Base-by-base conservation (phyloP, 169 alveolate genomes). In the Cryptosporidium baileyi region DNA sequence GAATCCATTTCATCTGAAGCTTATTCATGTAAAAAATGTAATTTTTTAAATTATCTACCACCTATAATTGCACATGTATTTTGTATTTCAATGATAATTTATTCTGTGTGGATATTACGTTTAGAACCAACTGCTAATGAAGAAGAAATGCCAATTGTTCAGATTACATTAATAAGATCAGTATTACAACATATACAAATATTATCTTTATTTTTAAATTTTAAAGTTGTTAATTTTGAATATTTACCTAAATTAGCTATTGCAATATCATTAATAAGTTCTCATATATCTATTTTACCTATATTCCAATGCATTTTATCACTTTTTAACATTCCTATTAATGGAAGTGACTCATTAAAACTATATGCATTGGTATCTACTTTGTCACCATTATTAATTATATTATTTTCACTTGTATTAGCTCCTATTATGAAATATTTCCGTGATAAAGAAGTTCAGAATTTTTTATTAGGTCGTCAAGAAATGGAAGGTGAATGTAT, bases 111-210 rank as follows among this genome's bases (percentile, higher is more conserved):
- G 85, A 19, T 74, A n/a, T 54, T 74, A 51, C 85, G 85, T 19
- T 41, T 74, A 44, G 85, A 74, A 28, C 85, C 85, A 54, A 74
- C 85, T 51, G 85, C 85, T n/a, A 74, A 74, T 54, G 85, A 74
- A 57, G 85, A 74, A 51, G 85, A 74, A 34, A 74, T 54, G 65
- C 85, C 85, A 17, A 54, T 51, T 38, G 85, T 40, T 13, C 85
- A 74, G 54, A 24, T 74, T 9, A 28, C 85, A 9, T 36, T 74
- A 26, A 54, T 74, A 3, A 32, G 85, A 36, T 36, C 59, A 9
- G 47, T 43, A 7, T 38, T 74, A 0, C 85, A 74, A 41, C 85
- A 74, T 19, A n/a, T 74, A 38, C 85, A 74, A 30, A 3, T 74
- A 22, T 30, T 74, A 30, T 34, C 74, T n/a, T 30, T 74, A 40